A percentile compares a stretch with the other conserved stretches of the same genome.
Conservation (phyloP, 2,329 filamentous ascomycete genomes). For the Trichoderma atroviride region DNA sequence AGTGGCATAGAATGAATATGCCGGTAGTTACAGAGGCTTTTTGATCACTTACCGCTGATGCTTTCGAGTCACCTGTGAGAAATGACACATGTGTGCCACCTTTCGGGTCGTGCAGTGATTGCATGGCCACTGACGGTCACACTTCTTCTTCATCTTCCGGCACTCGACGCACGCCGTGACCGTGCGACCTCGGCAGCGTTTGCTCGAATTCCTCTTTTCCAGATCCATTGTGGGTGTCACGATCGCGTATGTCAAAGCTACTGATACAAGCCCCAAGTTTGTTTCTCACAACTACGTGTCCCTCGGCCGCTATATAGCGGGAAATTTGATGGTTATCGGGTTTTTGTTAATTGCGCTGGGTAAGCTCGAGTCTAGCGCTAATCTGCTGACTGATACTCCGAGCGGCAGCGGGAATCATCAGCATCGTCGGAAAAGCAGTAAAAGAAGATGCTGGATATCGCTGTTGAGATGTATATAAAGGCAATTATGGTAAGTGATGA, state of each 20-base stretch:
- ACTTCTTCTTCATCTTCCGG: constrained; percentile 21
- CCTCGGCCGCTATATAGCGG: constrained; percentile 8
- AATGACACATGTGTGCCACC: constrained; percentile 7
- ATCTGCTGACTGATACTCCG: constrained; percentile 19
- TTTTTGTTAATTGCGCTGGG: background rate
- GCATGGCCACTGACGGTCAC: constrained; percentile 13
- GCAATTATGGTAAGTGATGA: background rate
- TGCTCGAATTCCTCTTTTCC: background rate
- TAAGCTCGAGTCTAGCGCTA: background rate
- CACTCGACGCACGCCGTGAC: constrained; percentile 14
- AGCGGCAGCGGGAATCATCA: background rate
- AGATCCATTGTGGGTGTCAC: background rate
- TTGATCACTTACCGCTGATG: background rate
- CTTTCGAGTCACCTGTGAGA: background rate
- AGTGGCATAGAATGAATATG: background rate
- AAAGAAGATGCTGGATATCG: background rate
- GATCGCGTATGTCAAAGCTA: background rate
- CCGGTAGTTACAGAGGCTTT: background rate
- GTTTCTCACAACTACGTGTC: background rate
- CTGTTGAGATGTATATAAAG: background rate
- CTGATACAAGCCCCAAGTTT: background rate
- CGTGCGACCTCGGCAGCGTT: background rate
- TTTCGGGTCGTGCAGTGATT: constrained; percentile 10
- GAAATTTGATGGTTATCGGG: background rate
- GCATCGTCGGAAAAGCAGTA: constrained; percentile 3